phyloP scores from a whole-genome alignment of 257 asterid species.

The Echites panduratus region DNA sequence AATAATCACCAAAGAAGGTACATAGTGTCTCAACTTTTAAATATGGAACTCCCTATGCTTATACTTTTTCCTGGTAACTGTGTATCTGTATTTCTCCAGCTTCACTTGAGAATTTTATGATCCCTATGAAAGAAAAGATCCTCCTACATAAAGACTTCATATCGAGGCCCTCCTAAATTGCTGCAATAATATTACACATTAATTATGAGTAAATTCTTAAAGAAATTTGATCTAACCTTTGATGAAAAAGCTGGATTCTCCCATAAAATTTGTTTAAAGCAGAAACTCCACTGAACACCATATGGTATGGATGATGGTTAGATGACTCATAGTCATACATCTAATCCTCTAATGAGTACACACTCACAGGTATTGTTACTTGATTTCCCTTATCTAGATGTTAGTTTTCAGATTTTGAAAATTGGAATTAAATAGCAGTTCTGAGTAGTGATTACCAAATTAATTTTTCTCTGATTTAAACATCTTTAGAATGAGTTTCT shows the following conservation, averaged over 20 bases:
- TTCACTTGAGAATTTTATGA: neutral
- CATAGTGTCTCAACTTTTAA: neutral
- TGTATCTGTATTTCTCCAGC: neutral
- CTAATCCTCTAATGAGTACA: neutral
- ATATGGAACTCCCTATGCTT: neutral
- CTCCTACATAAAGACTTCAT: neutral
- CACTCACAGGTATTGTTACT: conserved; percentile 1
- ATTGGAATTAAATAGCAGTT: neutral
- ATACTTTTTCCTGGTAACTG: neutral
- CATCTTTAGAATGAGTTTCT: neutral
- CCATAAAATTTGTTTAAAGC: neutral
- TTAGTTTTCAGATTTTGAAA: neutral
- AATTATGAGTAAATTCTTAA: neutral
- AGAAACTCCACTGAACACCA: neutral
- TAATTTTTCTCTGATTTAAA: neutral
- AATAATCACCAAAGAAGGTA: neutral
- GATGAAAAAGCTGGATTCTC: neutral
- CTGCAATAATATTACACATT: neutral
- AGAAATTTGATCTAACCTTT: neutral
- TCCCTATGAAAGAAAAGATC: neutral
- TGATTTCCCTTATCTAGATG: neutral
- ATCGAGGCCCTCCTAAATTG: neutral
- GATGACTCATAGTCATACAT: neutral
- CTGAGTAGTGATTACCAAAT: neutral
- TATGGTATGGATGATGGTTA: neutral